Conservation (phyloP, 306 rosid species). For the Acacia crassicarpa region DNA sequence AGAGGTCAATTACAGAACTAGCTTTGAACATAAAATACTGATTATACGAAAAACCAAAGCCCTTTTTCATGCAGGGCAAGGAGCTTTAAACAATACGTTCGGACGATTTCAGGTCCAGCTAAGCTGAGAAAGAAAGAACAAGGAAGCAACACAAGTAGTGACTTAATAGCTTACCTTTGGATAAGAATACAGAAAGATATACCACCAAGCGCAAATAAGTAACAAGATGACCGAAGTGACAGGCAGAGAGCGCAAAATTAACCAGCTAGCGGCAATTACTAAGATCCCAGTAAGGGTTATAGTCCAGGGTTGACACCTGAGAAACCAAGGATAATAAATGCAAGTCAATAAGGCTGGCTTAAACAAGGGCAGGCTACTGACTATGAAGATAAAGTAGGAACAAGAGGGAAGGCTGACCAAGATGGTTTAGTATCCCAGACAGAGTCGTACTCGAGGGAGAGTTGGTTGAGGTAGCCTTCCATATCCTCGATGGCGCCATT, state of each 20-base stretch:
- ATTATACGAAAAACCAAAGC: neutral
- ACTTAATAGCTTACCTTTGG: slow-evolving; percentile 61
- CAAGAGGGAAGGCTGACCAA: slow-evolving; percentile 47
- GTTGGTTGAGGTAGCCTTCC: slow-evolving; percentile 84
- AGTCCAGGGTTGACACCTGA: slow-evolving; percentile 19
- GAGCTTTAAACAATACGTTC: neutral
- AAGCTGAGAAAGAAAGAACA: neutral
- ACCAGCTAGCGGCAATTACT: neutral
- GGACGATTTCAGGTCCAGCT: neutral
- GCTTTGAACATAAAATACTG: neutral
- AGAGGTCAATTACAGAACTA: neutral
- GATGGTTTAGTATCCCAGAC: slow-evolving; percentile 98
- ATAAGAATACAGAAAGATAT: slow-evolving; percentile 79
- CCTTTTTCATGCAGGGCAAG: neutral
- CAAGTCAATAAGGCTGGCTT: neutral
- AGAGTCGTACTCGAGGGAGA: slow-evolving; percentile 87
- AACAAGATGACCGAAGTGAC: slow-evolving; percentile 37
- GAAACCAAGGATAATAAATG: neutral
- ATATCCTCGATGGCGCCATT: slow-evolving; percentile 66
- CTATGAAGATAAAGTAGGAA: neutral
- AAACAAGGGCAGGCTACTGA: neutral
- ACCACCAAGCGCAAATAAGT: slow-evolving; percentile 79
- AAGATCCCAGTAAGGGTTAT: slow-evolving; percentile 9
- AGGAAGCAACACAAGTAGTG: neutral
- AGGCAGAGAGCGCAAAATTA: slow-evolving; percentile 25